A percentile compares a stretch with the other conserved stretches of the same genome.
These are phyloP conservation scores for Sesbania bispinosa DNA, from an alignment of 306 rosid species.

Conservation along the genomic window DNA sequence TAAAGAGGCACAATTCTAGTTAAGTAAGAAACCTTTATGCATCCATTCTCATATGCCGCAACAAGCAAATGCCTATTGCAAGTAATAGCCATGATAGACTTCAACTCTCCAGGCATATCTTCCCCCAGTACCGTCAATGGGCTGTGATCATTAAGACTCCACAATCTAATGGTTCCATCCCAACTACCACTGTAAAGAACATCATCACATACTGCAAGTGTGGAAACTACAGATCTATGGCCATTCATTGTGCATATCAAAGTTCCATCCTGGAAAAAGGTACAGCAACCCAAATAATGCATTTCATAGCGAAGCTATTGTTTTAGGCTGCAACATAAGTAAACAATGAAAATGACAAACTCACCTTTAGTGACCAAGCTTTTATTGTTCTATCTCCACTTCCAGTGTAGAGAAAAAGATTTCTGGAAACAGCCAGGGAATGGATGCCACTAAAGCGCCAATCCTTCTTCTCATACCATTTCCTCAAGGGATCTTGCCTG, in stretches of 20 bases:
- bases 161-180: slow-evolving; percentile 91
- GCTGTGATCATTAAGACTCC: slow-evolving; percentile 87
- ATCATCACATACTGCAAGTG: slow-evolving; percentile 59
- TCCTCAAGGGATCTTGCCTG: slow-evolving; percentile 61
- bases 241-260: slow-evolving; percentile 75
- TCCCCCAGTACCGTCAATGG: slow-evolving; percentile 75
- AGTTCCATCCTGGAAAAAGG: slow-evolving; percentile 60
- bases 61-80: slow-evolving; percentile 56
- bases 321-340: not conserved
- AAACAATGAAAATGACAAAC: slow-evolving; percentile 13
- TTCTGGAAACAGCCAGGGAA: slow-evolving; percentile 56
- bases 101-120: slow-evolving; percentile 47
- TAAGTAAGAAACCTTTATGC: slow-evolving; percentile 59
- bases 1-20: slow-evolving; percentile 3
- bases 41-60: slow-evolving; percentile 82
- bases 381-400: slow-evolving; percentile 87
- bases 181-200: slow-evolving; percentile 97
- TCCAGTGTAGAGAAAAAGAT: slow-evolving; percentile 64
- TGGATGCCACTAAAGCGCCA: slow-evolving; percentile 98
- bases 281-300: slow-evolving; percentile 24
- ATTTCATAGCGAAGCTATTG: slow-evolving; percentile 10
- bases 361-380: slow-evolving; percentile 79
- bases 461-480: slow-evolving; percentile 80
- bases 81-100: slow-evolving; percentile 61
- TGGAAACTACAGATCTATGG: slow-evolving; percentile 81